Percentiles rank a stretch among this genome's conserved stretches.
Conservation (phyloP, 2,329 filamentous ascomycete species). For the Achaetomium macrosporum region DNA sequence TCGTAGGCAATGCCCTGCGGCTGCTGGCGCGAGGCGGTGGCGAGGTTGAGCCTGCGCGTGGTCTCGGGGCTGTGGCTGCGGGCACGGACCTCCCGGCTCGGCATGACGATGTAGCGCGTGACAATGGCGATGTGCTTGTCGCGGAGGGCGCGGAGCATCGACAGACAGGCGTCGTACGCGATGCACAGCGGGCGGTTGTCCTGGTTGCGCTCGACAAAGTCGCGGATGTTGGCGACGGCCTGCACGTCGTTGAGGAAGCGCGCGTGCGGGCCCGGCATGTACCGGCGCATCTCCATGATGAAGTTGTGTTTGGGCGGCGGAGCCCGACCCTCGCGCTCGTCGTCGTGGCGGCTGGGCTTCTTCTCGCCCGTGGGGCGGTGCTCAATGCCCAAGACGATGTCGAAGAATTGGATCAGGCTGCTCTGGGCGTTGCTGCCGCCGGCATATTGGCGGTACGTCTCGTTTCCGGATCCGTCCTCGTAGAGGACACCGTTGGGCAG, state of each 20-base stretch:
- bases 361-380: slow-evolving; percentile 83
- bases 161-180: slow-evolving; percentile 86
- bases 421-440: slow-evolving; percentile 97
- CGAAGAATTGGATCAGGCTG: slow-evolving; percentile 95
- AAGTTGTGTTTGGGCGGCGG: slow-evolving; percentile 70
- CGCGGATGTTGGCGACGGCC: slow-evolving; percentile 76
- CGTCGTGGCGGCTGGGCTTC: slow-evolving; percentile 31
- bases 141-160: slow-evolving; percentile 61
- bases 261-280: slow-evolving; percentile 92
- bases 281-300: slow-evolving; percentile 91
- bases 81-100: slow-evolving; percentile 68
- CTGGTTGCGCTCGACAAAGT: slow-evolving; percentile 63
- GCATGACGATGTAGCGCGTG: slow-evolving; percentile 88
- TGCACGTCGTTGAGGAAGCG: slow-evolving; percentile 80
- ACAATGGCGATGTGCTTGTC: slow-evolving; percentile 97
- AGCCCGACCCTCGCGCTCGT: slow-evolving; percentile 36
- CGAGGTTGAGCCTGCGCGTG: slow-evolving; percentile 54
- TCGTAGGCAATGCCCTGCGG: slow-evolving; percentile 31
- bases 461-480: slow-evolving; percentile 65
- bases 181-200: slow-evolving; percentile 62
- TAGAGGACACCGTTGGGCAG: slow-evolving; percentile 83
- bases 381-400: slow-evolving; percentile 81
- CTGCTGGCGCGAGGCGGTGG: slow-evolving; percentile 46
- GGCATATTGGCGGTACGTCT: slow-evolving; percentile 74
- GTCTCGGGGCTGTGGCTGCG: slow-evolving; percentile 54